Evolutionary conservation across 2,329 filamentous ascomycete genomes (phyloP).

Genomic region (Colletotrichum sp.): DNA sequence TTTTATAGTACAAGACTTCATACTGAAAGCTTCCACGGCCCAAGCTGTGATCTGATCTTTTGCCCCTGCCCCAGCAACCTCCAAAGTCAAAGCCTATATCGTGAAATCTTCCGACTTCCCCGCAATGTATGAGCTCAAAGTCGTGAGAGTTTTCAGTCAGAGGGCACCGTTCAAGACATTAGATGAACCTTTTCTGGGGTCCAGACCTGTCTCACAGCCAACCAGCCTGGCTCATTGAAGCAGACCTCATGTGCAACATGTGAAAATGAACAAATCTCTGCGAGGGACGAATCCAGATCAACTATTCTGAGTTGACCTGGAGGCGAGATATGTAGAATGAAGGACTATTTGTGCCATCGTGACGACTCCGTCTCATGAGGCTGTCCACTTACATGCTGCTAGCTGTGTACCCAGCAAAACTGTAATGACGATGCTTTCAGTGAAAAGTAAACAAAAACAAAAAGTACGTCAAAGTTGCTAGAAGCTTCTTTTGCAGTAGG

Average conservation of each 20-base stretch:
- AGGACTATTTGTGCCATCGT: background rate
- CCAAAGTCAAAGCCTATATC: background rate
- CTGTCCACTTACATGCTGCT: background rate
- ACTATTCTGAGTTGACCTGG: background rate
- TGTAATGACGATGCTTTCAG: background rate
- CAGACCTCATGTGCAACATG: background rate
- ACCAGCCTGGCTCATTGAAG: background rate
- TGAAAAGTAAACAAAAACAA: background rate
- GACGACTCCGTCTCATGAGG: background rate
- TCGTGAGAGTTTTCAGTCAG: background rate
- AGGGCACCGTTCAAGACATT: rapidly evolving
- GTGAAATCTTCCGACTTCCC: background rate
- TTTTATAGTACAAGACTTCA: background rate
- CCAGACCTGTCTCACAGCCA: background rate
- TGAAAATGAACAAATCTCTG: background rate
- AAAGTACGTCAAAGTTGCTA: background rate
- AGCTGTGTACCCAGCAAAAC: background rate
- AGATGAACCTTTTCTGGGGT: background rate
- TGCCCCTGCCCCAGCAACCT: background rate
- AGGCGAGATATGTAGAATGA: background rate
- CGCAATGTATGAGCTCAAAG: rapidly evolving
- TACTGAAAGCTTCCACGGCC: background rate
- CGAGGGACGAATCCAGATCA: background rate
- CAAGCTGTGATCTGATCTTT: too few species aligned
- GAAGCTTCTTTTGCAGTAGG: background rate